A percentile compares a stretch with the other conserved stretches of the same genome.
These are phyloP conservation scores for Ichthyophthirius multifiliis DNA, from an alignment of 169 alveolate species.

Conservation along the genomic window DNA sequence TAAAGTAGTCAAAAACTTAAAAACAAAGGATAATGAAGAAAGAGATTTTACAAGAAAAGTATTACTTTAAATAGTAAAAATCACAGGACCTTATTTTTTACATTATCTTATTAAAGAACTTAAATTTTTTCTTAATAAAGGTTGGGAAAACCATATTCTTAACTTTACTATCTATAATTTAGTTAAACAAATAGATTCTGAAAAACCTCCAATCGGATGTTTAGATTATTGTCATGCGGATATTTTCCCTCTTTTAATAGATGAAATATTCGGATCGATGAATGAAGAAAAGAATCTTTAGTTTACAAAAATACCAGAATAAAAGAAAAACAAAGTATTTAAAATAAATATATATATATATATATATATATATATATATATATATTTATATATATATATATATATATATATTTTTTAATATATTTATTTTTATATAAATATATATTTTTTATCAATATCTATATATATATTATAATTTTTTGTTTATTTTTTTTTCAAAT, in stretches of 20 bases:
- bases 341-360: too few species aligned
- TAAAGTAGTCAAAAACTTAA: not conserved
- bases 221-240: conserved; percentile 9
- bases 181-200: not conserved
- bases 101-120: conserved; percentile 5
- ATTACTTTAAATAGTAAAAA: not conserved
- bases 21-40: not conserved
- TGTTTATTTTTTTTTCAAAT: too few species aligned
- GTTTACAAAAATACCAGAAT: conserved; percentile 1
- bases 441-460: too few species aligned
- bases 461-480: too few species aligned
- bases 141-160: conserved; percentile 13
- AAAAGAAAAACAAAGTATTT: not conserved
- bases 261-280: conserved; percentile 5
- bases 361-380: too few species aligned
- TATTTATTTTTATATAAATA: too few species aligned
- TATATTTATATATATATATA: too few species aligned
- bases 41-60: not conserved
- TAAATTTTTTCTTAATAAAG: conserved; percentile 1
- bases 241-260: conserved; percentile 3
- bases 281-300: not conserved
- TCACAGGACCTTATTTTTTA: conserved; percentile 15
- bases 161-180: not conserved
- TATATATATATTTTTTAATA: too few species aligned
- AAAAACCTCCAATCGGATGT: not conserved